Evolutionary conservation across 164 flowering plant genomes (phyloP), one percentile per base, ranked within the genome.

Genomic region (Dillenia turbinata): DNA sequence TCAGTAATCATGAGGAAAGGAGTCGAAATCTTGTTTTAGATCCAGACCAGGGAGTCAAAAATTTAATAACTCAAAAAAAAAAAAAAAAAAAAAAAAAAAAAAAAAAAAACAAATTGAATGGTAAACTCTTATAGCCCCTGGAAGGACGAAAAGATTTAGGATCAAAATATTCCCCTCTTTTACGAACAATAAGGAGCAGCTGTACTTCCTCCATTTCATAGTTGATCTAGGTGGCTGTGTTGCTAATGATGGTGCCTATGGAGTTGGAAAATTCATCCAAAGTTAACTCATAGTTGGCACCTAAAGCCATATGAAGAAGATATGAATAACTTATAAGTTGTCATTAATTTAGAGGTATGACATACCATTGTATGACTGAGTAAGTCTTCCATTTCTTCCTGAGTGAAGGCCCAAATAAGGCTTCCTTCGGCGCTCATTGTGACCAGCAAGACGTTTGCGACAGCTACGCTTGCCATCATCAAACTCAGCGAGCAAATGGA

Each of bases 381-480:
- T 71, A 47, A 78, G 22, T 73, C 74, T 85, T 8, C 66, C 78
- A 33, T 55, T 10, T 69, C 68, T 77, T 26, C 78, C 74, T 62
- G 78, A 70, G 54, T 69, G 77, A 53, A 47, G 69, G 52, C 79
- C 81, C 11, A 73, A 61, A 57, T 80, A 84, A 65, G 85, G 83
- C 57, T 87, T 87, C 70, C 93, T 74, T 22, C 93, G 67, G 2
- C 93, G 86, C 59, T 80, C 79, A 64, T 87, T 87, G 65, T 87
- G 92, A 13, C 89, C 86, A 44, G 86, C 89, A 59, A 87, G 86
- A 61, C 92, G 86, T 73, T 77, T 80, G 22, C 93, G 82, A 61
- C 93, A 87, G 48, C 93, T 87, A 11, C 90, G 84, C 71, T 87
- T 87, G 19, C 79, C 93, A 64, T 85, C 83, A 69, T 87, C 92